Evolutionary conservation across 306 rosid species (phyloP).

Genomic region (Cicer chorassanicum): DNA sequence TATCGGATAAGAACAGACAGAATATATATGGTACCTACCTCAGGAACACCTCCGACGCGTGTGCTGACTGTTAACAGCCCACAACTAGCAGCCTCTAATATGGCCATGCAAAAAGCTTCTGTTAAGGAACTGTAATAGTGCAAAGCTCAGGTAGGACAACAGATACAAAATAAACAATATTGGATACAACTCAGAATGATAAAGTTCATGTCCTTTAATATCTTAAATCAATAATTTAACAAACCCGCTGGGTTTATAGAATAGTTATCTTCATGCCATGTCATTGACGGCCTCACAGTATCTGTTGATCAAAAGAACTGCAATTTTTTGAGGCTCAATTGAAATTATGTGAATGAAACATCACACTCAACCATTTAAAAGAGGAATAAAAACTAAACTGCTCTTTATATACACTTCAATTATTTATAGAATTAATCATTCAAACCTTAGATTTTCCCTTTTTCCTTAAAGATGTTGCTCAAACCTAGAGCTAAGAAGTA

Average conservation of each 20-base stretch:
- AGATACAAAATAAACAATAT: slow-evolving; percentile 19
- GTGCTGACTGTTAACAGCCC: slow-evolving; percentile 95
- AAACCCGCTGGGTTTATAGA: neutral
- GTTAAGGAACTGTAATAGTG: slow-evolving; percentile 75
- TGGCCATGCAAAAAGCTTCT: slow-evolving; percentile 98
- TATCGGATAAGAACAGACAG: slow-evolving; percentile 28
- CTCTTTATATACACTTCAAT: neutral
- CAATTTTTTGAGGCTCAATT: slow-evolving; percentile 8
- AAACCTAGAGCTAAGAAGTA: slow-evolving; percentile 14
- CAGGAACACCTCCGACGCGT: slow-evolving; percentile 94
- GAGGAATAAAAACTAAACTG: neutral
- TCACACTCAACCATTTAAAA: slow-evolving; percentile 9
- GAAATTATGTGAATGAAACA: slow-evolving; percentile 2
- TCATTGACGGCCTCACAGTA: neutral
- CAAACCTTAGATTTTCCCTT: neutral
- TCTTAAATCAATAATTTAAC: slow-evolving; percentile 28
- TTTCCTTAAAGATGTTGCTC: slow-evolving; percentile 1
- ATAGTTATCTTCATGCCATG: neutral
- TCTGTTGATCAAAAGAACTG: slow-evolving; percentile 14
- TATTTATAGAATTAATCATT: neutral
- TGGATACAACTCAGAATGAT: slow-evolving; percentile 23
- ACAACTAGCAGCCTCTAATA: slow-evolving; percentile 97
- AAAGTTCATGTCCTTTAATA: slow-evolving; percentile 22
- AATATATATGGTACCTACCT: slow-evolving; percentile 54
- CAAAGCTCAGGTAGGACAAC: slow-evolving; percentile 26